A percentile compares a stretch with the other conserved stretches of the same genome.
Conservation (phyloP, 441 rosid species). For the Raphanus hybrid region DNA sequence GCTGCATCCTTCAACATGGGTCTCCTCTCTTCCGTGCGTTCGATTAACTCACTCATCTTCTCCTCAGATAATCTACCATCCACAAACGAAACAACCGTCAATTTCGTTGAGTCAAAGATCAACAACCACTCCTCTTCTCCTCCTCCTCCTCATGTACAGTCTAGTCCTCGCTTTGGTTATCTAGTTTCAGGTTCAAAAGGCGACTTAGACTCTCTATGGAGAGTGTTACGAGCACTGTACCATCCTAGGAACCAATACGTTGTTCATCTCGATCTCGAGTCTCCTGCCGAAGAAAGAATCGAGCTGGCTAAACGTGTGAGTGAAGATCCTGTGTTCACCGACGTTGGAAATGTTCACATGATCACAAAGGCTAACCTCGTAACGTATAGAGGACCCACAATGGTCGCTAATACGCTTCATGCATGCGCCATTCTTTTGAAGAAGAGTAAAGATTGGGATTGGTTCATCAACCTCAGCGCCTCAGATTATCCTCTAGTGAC, state of each 20-base stretch:
- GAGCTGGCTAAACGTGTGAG: conserved; percentile 75
- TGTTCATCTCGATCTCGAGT: conserved; percentile 92
- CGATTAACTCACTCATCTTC: conserved; percentile 41
- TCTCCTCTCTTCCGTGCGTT: conserved; percentile 40
- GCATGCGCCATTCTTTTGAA: no score
- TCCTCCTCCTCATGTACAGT: conserved; percentile 29
- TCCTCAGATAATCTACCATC: conserved; percentile 51
- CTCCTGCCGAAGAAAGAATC: conserved; percentile 78
- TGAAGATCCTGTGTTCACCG: conserved; percentile 65
- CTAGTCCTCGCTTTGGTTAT: conserved; percentile 80
- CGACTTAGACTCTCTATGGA: conserved; percentile 91
- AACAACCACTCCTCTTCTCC: conserved; percentile 15
- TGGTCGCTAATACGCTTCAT: no score
- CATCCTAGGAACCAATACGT: conserved; percentile 89
- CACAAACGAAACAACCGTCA: conserved; percentile 50
- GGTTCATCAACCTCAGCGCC: background rate
- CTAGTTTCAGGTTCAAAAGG: conserved; percentile 94
- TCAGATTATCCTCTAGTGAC: conserved; percentile 98
- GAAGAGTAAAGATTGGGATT: no score
- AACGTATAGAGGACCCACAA: conserved; percentile 90
- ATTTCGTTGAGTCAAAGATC: conserved; percentile 66
- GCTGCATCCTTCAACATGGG: conserved; percentile 45
- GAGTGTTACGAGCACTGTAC: conserved; percentile 82
- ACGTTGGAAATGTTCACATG: conserved; percentile 85
- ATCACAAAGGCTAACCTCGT: conserved; percentile 89